Percentiles rank a stretch among this genome's conserved stretches.
Evolutionary conservation across 257 asterid genomes (phyloP).

Genomic region (Avicennia marina): DNA sequence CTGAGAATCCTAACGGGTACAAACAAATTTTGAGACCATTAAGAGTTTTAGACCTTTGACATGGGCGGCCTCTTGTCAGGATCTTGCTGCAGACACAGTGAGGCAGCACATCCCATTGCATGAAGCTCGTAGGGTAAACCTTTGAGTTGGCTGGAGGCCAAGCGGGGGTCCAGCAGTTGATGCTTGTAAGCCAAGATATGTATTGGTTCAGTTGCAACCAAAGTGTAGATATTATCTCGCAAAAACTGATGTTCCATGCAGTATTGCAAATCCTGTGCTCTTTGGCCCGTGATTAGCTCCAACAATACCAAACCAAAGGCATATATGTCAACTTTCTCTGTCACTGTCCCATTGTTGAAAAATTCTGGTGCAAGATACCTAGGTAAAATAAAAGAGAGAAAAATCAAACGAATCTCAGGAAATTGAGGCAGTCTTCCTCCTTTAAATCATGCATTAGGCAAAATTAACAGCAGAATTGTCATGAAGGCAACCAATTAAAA

Average conservation of each 20-base stretch:
- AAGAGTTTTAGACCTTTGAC: slow-evolving; percentile 58
- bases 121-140: slow-evolving; percentile 57
- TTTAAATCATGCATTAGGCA: background rate
- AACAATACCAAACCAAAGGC: slow-evolving; percentile 71
- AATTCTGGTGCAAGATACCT: slow-evolving; percentile 87
- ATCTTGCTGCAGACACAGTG: slow-evolving; percentile 69
- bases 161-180: slow-evolving; percentile 45
- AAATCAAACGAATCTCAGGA: background rate
- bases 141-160: slow-evolving; percentile 35
- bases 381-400: background rate
- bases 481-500: background rate
- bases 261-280: slow-evolving; percentile 48
- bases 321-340: slow-evolving; percentile 79
- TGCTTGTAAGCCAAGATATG: slow-evolving; percentile 41
- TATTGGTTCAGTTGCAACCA: slow-evolving; percentile 43
- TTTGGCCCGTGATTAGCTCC: slow-evolving; percentile 66
- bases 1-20: background rate
- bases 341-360: slow-evolving; percentile 44
- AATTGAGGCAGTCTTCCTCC: background rate
- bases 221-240: slow-evolving; percentile 37
- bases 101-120: slow-evolving; percentile 67
- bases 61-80: slow-evolving; percentile 75
- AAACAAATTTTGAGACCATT: background rate
- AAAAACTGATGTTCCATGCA: slow-evolving; percentile 38
- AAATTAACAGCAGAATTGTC: background rate